A percentile compares a stretch with the other conserved stretches of the same genome.
phyloP scores from a whole-genome alignment of 140 eudicot species.

The Anethum foeniculum region DNA sequence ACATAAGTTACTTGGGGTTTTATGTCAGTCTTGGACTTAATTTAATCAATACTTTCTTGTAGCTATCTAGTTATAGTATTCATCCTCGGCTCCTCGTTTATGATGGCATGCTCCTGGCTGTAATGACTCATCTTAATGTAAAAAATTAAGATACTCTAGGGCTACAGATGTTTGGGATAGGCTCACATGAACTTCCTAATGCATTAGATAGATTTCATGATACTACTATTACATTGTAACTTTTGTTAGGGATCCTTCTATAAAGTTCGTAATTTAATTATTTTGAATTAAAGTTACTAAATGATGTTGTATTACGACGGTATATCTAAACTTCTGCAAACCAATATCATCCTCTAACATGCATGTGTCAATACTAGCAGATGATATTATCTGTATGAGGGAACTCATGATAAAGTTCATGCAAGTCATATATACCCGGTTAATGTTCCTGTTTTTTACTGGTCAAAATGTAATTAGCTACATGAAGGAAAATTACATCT shows the following conservation, averaged over 20 bases:
- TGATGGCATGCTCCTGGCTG: background rate
- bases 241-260: background rate
- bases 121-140: background rate
- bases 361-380: background rate
- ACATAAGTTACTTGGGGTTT: background rate
- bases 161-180: background rate
- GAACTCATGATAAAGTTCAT: background rate
- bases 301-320: background rate
- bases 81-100: background rate
- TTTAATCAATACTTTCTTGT: background rate
- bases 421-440: background rate
- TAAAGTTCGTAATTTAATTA: background rate
- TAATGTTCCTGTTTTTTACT: background rate
- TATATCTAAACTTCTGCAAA: background rate
- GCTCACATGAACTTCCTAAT: background rate
- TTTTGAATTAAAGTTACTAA: background rate
- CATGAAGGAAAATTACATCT: conserved; percentile 28
- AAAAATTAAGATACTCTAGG: background rate
- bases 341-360: background rate
- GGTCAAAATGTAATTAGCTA: background rate
- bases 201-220: too few relatives aligned
- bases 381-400: background rate
- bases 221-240: background rate
- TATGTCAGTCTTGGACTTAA: background rate
- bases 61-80: background rate